A percentile compares a stretch with the other conserved stretches of the same genome.
phyloP scores from a whole-genome alignment of 2,329 filamentous ascomycete genomes.

The Colletotrichum sojae region DNA sequence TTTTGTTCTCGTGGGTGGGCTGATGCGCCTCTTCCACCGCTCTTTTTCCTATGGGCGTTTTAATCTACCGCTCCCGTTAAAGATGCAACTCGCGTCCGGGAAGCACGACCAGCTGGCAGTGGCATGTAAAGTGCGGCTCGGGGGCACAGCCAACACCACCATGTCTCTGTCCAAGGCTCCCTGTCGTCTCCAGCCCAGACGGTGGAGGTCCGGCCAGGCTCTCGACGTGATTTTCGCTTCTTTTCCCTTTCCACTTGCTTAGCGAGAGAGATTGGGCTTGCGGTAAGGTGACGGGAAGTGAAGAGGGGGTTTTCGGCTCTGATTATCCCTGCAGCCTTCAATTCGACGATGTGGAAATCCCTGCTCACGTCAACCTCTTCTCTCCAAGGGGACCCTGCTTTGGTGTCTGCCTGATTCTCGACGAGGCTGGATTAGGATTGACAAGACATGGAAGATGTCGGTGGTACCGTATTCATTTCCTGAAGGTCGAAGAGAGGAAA shows the following conservation, averaged over 20 bases:
- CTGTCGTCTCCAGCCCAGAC: not conserved
- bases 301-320: conserved; percentile 13
- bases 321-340: conserved; percentile 24
- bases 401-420: conserved; percentile 2
- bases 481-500: not conserved
- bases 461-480: too few species aligned
- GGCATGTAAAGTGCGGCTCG: conserved; percentile 7
- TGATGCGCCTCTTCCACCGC: not conserved
- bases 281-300: conserved; percentile 21
- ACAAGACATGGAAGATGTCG: too few species aligned
- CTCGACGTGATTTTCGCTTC: conserved; percentile 23
- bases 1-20: not conserved
- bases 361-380: conserved; percentile 26
- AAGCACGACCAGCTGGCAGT: not conserved
- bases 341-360: conserved; percentile 20
- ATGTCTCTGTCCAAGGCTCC: conserved; percentile 3
- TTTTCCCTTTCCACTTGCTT: conserved; percentile 7
- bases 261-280: conserved; percentile 26
- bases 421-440: not conserved
- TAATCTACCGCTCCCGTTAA: not conserved
- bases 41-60: not conserved
- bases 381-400: not conserved
- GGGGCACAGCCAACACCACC: conserved; percentile 17
- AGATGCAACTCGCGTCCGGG: too few species aligned
- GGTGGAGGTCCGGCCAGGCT: conserved; percentile 15